Base-by-base conservation (phyloP, 2,329 filamentous ascomycete species). In the Ophiocordyceps camponoti-floridani region DNA sequence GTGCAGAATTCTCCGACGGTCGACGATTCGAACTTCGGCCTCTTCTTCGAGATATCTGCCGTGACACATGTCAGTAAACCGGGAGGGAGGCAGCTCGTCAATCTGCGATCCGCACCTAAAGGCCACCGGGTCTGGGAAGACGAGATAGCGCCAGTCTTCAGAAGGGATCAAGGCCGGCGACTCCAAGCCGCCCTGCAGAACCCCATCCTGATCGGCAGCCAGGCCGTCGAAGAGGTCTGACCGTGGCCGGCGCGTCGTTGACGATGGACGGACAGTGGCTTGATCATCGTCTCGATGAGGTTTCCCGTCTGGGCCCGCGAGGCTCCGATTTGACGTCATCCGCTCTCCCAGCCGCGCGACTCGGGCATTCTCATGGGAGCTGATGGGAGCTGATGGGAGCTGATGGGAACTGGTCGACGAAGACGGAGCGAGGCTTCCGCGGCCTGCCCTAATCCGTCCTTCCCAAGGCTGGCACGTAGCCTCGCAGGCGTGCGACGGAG, bases 11-110 rank as follows among this genome's bases (percentile, higher is more conserved):
- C 73, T 70, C 45, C 77, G 76, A 44, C 82, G 79, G 52, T 88
- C 77, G 50, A 94, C 69, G 8, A 94, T 77, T 3, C 69, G 71
- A 4, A 86, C 87, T 5, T 74, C 76, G 1, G 78, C 69, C 51
- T 96, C 91, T 57, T 93, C 84, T 65, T 94, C 84, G 19, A 98
- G 75, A 56, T 89, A 94, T 49, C 74, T 78, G 13, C 26, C 1
- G 23, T 5, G 23, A 3, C 23, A 5, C 23, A 23, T 3, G 23
- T 23, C 23, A 23, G 5, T 23, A 23, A 23, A 5, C 23, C 23
- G 23, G 5, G 23, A 3, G 23, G 23, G 23, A 23, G 23, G 23
- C 23, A 23, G 23, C 23, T 23, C 23, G 23, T 23, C 23, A 23
- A 19, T 23, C 16, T 26, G 18, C 11, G n/a, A 6, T 19, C 45